phyloP scores from a whole-genome alignment of 768 basidiomycete species.

The Austroboletus eburneus region DNA sequence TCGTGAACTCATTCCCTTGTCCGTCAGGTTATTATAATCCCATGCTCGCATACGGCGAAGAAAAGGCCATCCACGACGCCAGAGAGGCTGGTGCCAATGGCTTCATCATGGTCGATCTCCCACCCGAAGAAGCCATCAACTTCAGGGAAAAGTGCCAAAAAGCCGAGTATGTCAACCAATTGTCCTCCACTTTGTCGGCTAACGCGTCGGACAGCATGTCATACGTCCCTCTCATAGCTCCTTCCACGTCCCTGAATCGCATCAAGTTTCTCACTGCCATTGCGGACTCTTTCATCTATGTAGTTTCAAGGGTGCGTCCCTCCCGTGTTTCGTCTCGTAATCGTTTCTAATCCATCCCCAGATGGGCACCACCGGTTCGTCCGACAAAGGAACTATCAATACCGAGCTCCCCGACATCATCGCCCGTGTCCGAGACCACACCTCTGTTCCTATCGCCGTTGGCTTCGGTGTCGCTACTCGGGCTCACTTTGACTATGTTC shows the following conservation, averaged over 20 bases:
- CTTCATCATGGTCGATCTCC: slow-evolving; percentile 96
- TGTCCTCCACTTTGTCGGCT: background rate
- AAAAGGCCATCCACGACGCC: slow-evolving; percentile 88
- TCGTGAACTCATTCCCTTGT: background rate
- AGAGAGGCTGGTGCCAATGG: slow-evolving; percentile 91
- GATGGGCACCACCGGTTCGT: slow-evolving; percentile 99
- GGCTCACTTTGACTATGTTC: slow-evolving; percentile 82
- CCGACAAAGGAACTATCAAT: slow-evolving; percentile 67
- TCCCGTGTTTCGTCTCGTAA: background rate
- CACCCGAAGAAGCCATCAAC: slow-evolving; percentile 90
- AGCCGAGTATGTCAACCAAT: slow-evolving; percentile 55
- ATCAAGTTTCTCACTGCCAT: slow-evolving; percentile 90
- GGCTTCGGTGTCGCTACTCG: slow-evolving; percentile 95
- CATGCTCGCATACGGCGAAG: slow-evolving; percentile 91
- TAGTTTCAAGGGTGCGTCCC: slow-evolving; percentile 82
- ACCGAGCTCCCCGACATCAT: slow-evolving; percentile 79
- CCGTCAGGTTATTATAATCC: slow-evolving; percentile 94
- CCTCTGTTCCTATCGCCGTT: slow-evolving; percentile 84
- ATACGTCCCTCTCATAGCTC: slow-evolving; percentile 93
- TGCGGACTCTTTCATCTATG: slow-evolving; percentile 96
- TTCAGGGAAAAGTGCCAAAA: slow-evolving; percentile 87
- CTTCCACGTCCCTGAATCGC: slow-evolving; percentile 82
- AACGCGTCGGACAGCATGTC: slow-evolving; percentile 59
- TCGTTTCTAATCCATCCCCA: slow-evolving; percentile 27
- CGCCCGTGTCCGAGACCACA: slow-evolving; percentile 71